Evolutionary conservation across 148 eudicot species (phyloP), one percentile per base, ranked within the genome.

Genomic region (Chenopodium berlandieri): DNA sequence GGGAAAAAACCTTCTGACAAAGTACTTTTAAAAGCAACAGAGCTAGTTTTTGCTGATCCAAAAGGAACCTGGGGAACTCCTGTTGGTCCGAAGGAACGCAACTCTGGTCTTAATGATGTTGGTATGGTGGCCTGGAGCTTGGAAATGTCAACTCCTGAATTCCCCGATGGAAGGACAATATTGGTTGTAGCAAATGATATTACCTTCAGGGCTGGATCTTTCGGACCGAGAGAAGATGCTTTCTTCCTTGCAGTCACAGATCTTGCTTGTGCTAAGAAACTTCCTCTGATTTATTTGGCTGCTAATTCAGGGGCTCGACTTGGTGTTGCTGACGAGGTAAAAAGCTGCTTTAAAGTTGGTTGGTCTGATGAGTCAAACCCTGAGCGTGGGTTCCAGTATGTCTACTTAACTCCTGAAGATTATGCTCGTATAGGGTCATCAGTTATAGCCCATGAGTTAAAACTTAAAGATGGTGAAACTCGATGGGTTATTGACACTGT

Each of bases 261-360:
- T 69, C 83, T 94, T 67, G 99, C 99, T 82, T 94, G 99, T 84
- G 76, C 90, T 37, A 89, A 87, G 81, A 97, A 94, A 84, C 80
- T 97, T 71, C 99, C 99, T 71, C 95, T 97, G 14, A 91, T 97
- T 70, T 97, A 97, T 84, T 81, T 97, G 84, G 98, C 99, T 3
- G 99, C 98, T 31, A 97, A 97, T 83, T 97, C 99, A 4, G 99
- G 99, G 23, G 99, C 99, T 69, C 92, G 99, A 16, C 91, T 97
- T 25, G 99, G 98, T 62, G 97, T 91, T 46, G 98, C 99, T 0
- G 99, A 97, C 85, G 99, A 97, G 86, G 94, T 97, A 10, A 94
- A 91, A 82, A 83, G 92, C n/a, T 94, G 99, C 89, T 97, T 97
- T 79, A 94, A 89, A 89, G 95, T 94, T 32, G 99, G 98, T 23